phyloP scores from a whole-genome alignment of 140 eudicot genomes.

The Senecio squalidus region DNA sequence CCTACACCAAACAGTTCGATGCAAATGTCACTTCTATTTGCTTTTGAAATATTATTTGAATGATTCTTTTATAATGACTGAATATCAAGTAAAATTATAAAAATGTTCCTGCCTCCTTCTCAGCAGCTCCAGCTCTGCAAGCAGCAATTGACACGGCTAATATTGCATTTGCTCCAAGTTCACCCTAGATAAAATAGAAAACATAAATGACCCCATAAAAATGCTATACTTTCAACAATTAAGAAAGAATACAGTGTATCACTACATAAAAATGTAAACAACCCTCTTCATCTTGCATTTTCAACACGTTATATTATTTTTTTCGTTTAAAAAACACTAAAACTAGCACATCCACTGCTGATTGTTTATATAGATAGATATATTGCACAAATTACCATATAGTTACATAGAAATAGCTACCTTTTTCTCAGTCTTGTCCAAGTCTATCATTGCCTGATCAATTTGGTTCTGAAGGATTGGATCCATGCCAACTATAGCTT shows the following conservation, averaged over 20 bases:
- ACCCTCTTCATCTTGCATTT: neutral
- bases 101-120: constrained; percentile 63
- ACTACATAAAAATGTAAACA: neutral
- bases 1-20: constrained; percentile 35
- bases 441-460: constrained; percentile 91
- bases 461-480: constrained; percentile 92
- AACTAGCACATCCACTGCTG: neutral
- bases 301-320: neutral
- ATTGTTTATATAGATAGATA: neutral
- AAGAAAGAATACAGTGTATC: neutral
- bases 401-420: constrained; percentile 23
- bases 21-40: neutral
- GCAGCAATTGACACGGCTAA: constrained; percentile 97
- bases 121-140: constrained; percentile 99
- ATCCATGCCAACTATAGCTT: constrained; percentile 95
- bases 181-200: constrained; percentile 43
- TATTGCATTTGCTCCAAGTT: constrained; percentile 85
- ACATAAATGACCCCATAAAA: constrained; percentile 5
- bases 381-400: neutral
- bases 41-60: too few relatives aligned
- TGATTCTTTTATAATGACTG: too few relatives aligned
- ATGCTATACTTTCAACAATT: neutral
- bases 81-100: constrained; percentile 1
- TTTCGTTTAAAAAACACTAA: neutral
- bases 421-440: constrained; percentile 96